Percentiles rank a stretch among this genome's conserved stretches.
These are phyloP conservation scores for Stereocaulon alpinum DNA, from an alignment of 495 filamentous ascomycete genomes.

Conservation along the genomic window DNA sequence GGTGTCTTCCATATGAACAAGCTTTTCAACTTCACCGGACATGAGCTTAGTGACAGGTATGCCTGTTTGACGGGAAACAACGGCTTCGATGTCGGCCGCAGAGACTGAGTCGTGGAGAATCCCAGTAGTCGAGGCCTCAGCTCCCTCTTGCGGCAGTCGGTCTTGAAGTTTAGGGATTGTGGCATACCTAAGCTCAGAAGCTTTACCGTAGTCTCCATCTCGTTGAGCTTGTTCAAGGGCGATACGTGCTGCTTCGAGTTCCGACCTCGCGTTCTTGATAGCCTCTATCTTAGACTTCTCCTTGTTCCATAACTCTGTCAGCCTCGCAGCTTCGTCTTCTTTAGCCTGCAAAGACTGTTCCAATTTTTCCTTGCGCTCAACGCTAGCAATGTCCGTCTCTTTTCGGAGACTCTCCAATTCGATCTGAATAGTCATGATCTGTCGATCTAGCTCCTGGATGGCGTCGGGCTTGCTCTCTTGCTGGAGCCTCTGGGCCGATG, in stretches of 20 bases:
- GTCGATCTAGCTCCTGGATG: conserved; percentile 80
- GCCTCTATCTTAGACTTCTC: conserved; percentile 73
- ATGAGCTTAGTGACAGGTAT: conserved; percentile 88
- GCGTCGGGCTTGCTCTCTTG: conserved; percentile 95
- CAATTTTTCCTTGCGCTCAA: conserved; percentile 78
- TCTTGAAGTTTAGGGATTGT: conserved; percentile 70
- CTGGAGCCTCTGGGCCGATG: conserved; percentile 78
- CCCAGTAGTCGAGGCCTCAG: conserved; percentile 28
- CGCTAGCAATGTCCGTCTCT: conserved; percentile 79
- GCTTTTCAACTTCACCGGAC: conserved; percentile 80
- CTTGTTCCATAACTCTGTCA: conserved; percentile 81
- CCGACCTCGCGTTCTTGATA: conserved; percentile 75
- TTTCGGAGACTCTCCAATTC: conserved; percentile 93
- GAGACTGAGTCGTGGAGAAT: conserved; percentile 87
- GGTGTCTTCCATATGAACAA: conserved; percentile 90
- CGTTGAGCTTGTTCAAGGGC: conserved; percentile 83
- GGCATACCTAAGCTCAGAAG: conserved; percentile 78
- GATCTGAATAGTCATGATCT: conserved; percentile 95
- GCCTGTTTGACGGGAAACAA: conserved; percentile 83
- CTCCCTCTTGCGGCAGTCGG: conserved; percentile 68
- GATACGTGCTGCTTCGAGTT: conserved; percentile 71
- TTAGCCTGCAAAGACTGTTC: conserved; percentile 62
- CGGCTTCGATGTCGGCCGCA: conserved; percentile 79
- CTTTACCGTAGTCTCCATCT: conserved; percentile 81
- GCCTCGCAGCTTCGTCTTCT: conserved; percentile 52